Percentiles rank a stretch among this genome's conserved stretches.
phyloP scores from a whole-genome alignment of 306 rosid genomes.

The Gleditsia sinensis region DNA sequence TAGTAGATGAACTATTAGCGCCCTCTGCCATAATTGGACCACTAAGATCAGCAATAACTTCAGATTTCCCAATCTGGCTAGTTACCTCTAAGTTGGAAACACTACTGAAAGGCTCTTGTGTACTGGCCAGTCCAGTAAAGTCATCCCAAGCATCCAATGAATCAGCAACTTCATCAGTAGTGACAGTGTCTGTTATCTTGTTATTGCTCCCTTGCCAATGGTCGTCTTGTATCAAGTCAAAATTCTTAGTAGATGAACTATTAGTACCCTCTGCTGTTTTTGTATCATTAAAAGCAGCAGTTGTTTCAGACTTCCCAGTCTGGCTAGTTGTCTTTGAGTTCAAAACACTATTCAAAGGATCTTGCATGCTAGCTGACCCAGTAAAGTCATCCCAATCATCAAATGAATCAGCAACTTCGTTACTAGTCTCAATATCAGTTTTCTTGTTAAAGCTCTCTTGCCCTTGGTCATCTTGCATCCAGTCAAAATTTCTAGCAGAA shows the following conservation, averaged over 20 bases:
- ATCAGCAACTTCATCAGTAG: slow-evolving; percentile 40
- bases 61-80: slow-evolving; percentile 47
- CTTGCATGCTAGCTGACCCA: slow-evolving; percentile 48
- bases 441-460: slow-evolving; percentile 46
- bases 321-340: slow-evolving; percentile 38
- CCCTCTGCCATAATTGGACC: slow-evolving; percentile 38
- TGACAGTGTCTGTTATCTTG: slow-evolving; percentile 38
- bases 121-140: slow-evolving; percentile 56
- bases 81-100: slow-evolving; percentile 43
- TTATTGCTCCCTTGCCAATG: slow-evolving; percentile 45
- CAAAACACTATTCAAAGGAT: slow-evolving; percentile 44
- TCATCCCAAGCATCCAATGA: slow-evolving; percentile 69
- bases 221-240: slow-evolving; percentile 59
- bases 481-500: slow-evolving; percentile 47
- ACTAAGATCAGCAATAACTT: slow-evolving; percentile 38
- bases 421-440: slow-evolving; percentile 42
- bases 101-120: slow-evolving; percentile 44
- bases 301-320: slow-evolving; percentile 41
- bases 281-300: slow-evolving; percentile 37
- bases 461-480: slow-evolving; percentile 57
- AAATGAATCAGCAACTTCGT: slow-evolving; percentile 48
- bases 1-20: slow-evolving; percentile 34
- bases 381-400: slow-evolving; percentile 71
- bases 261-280: slow-evolving; percentile 41
- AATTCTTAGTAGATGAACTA: slow-evolving; percentile 39